Evolutionary conservation across 1,284 basidiomycete species (phyloP).

Genomic region (Erythrobasidium hasegawianum): DNA sequence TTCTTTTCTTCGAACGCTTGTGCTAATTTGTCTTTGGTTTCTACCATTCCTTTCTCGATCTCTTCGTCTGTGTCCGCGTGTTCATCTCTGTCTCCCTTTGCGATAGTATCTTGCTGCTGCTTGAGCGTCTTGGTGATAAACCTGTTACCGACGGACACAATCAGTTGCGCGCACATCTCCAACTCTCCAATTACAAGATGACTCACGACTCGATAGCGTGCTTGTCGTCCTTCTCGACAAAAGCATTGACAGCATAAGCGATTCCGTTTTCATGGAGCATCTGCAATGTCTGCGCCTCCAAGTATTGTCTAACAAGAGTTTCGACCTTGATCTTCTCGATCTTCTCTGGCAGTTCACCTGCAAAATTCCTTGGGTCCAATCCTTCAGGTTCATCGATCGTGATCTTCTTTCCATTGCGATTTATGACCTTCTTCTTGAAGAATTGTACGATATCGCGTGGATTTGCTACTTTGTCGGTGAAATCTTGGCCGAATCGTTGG

Average conservation of each 20-base stretch:
- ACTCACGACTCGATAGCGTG: conserved; percentile 81
- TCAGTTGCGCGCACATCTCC: too few relatives aligned
- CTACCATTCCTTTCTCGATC: conserved; percentile 37
- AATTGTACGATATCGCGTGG: conserved; percentile 89
- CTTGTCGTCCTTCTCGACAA: conserved; percentile 90
- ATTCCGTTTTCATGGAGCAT: conserved; percentile 81
- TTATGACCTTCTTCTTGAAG: conserved; percentile 63
- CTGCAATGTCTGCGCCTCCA: conserved; percentile 82
- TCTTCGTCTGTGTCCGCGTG: conserved; percentile 42
- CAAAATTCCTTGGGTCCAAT: conserved; percentile 12
- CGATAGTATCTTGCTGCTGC: conserved; percentile 37
- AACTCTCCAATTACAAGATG: too few relatives aligned
- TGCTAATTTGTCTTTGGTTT: conserved; percentile 37
- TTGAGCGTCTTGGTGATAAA: conserved; percentile 41
- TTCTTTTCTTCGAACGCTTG: conserved; percentile 42
- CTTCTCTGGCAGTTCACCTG: conserved; percentile 36
- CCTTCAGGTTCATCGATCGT: conserved; percentile 45
- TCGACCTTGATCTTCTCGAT: conserved; percentile 53
- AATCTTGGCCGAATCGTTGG: conserved; percentile 93
- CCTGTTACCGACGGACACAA: too few relatives aligned
- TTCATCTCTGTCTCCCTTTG: conserved; percentile 40
- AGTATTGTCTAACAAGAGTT: conserved; percentile 74
- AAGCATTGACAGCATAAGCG: conserved; percentile 84
- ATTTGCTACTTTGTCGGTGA: conserved; percentile 85
- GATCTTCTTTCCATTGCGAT: conserved; percentile 44